Evolutionary conservation across 306 rosid species (phyloP).

Genomic region (Mimosa bimucronata): DNA sequence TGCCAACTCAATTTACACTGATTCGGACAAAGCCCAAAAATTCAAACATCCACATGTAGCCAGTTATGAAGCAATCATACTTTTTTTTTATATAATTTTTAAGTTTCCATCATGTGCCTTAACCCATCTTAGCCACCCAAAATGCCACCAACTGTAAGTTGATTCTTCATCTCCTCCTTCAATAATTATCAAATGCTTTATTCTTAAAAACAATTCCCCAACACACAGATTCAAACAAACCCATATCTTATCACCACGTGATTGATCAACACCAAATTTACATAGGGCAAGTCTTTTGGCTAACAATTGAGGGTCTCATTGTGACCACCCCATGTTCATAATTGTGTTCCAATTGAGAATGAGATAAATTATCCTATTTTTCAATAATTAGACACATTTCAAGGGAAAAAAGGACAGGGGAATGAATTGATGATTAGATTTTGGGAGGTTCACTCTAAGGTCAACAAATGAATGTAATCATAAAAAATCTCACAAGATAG

Average conservation of each 20-base stretch:
- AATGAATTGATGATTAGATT: background rate
- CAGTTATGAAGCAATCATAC: background rate
- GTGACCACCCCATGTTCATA: background rate
- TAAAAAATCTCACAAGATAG: no score
- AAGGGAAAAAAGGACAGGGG: no score
- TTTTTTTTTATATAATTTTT: no score
- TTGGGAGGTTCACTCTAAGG: no score
- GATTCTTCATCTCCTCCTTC: background rate
- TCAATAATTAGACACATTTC: background rate
- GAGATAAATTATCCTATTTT: background rate
- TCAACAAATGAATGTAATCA: no score
- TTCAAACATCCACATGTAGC: slow-evolving; percentile 1
- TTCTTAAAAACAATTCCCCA: background rate
- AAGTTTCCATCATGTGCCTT: background rate
- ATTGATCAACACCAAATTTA: background rate
- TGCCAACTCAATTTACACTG: background rate
- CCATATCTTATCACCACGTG: background rate
- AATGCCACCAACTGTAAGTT: background rate
- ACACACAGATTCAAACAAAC: background rate
- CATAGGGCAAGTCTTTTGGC: background rate
- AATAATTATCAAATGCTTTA: background rate
- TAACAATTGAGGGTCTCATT: background rate
- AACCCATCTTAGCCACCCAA: background rate
- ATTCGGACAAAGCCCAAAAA: background rate
- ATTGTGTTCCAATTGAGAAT: background rate